Percentiles rank a stretch among this genome's conserved stretches.
Conservation (phyloP, 306 rosid genomes). For the Canavalia gladiata region DNA sequence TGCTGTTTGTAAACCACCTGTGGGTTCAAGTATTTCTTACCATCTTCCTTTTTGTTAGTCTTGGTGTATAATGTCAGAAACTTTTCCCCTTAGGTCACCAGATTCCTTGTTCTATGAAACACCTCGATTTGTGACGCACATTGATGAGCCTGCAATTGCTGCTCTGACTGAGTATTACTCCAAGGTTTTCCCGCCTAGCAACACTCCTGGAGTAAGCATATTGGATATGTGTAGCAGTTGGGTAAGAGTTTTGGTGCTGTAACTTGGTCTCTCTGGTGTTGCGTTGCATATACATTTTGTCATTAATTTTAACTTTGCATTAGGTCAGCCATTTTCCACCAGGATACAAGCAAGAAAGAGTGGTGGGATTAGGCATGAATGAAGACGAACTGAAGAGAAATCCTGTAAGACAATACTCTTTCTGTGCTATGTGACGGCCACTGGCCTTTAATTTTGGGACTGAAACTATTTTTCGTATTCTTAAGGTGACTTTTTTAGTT, state of each 20-base stretch:
- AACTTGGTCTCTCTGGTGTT: constrained; percentile 20
- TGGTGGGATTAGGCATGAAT: constrained; percentile 84
- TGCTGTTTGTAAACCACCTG: not conserved
- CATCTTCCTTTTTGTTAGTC: not conserved
- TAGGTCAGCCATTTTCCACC: constrained; percentile 92
- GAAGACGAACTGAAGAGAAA: constrained; percentile 82
- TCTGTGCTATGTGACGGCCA: constrained; percentile 10
- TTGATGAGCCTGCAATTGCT: constrained; percentile 82
- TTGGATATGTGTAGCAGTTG: constrained; percentile 93
- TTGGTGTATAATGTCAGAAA: constrained; percentile 20
- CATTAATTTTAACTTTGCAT: constrained; percentile 42
- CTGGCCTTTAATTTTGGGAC: constrained; percentile 12
- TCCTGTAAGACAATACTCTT: constrained; percentile 56
- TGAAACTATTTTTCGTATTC: constrained; percentile 17
- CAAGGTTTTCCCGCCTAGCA: constrained; percentile 73
- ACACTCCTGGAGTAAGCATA: constrained; percentile 75
- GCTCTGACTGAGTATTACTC: constrained; percentile 80
- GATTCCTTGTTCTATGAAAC: constrained; percentile 77
- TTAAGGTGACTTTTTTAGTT: constrained; percentile 13
- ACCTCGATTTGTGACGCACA: constrained; percentile 89
- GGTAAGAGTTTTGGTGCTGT: constrained; percentile 58
- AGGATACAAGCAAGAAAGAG: constrained; percentile 81
- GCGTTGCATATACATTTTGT: constrained; percentile 2
- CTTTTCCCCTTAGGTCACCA: constrained; percentile 58
- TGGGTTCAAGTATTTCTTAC: not conserved